These are phyloP conservation scores for Phialophora chinensis DNA, from an alignment of 2,329 filamentous ascomycete genomes.

Conservation along the genomic window DNA sequence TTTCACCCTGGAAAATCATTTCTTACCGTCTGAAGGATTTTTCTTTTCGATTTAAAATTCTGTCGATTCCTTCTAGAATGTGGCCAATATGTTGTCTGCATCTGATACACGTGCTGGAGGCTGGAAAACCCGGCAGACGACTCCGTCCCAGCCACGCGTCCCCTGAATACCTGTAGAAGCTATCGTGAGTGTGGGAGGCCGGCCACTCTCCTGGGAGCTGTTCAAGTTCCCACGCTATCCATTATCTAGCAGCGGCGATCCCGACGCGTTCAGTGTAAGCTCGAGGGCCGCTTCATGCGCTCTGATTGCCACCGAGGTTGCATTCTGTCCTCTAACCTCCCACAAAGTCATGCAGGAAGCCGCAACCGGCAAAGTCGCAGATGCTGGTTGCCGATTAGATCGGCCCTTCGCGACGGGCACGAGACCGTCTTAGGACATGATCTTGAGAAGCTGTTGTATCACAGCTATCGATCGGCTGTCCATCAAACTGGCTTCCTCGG, in stretches of 20 bases:
- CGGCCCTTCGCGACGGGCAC: conserved; percentile 5
- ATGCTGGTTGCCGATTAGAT: not conserved
- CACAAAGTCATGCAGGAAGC: conserved; percentile 1
- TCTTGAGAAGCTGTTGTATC: not conserved
- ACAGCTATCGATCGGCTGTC: not conserved
- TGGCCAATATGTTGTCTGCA: conserved; percentile 4
- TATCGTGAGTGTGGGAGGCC: not conserved
- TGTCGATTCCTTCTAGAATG: conserved; percentile 4
- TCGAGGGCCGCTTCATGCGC: not conserved
- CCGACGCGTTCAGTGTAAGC: not conserved
- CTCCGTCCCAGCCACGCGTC: not conserved
- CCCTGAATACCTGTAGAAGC: not conserved
- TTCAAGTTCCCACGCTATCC: not conserved
- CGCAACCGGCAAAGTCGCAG: conserved; percentile 9
- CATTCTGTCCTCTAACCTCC: conserved; percentile 5
- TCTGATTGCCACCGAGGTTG: conserved; percentile 5
- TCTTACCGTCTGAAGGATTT: not conserved
- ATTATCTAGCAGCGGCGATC: conserved; percentile 12
- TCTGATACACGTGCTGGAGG: conserved; percentile 4
- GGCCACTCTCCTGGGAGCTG: conserved; percentile 13
- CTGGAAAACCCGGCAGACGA: not conserved
- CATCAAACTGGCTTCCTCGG: not conserved
- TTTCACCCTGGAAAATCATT: not conserved
- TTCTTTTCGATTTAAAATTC: not conserved
- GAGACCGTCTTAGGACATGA: conserved; percentile 9